phyloP scores from a whole-genome alignment of 108 stramenopile genomes.

The Nitzschia sp. region DNA sequence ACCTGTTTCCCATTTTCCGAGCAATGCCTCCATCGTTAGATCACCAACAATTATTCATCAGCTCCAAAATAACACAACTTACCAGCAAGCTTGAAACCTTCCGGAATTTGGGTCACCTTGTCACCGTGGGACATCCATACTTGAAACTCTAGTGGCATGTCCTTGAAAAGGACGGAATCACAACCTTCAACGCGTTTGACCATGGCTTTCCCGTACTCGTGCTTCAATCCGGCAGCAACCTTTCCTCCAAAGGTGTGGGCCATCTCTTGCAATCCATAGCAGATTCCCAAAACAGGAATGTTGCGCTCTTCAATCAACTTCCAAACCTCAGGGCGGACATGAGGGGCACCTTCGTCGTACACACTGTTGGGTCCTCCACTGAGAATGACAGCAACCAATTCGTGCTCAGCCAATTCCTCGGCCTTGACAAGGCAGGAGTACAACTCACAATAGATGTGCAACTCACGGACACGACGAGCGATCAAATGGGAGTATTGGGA shows the following conservation, averaged over 20 bases:
- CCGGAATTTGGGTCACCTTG: conserved; percentile 83
- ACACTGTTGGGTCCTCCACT: conserved; percentile 93
- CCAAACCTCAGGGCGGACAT: conserved; percentile 93
- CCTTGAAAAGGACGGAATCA: conserved; percentile 70
- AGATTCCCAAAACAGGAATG: conserved; percentile 95
- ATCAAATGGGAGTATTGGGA: conserved; percentile 98
- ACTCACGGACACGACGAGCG: conserved; percentile 95
- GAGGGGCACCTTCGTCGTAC: conserved; percentile 94
- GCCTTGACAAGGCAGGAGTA: conserved; percentile 91
- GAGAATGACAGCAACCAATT: conserved; percentile 90
- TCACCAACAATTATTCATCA: conserved; percentile 1
- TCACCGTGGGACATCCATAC: conserved; percentile 99
- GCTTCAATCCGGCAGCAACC: conserved; percentile 85
- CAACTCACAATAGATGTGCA: conserved; percentile 96
- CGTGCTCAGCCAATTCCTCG: conserved; percentile 72
- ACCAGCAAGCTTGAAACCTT: conserved; percentile 88
- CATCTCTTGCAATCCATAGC: conserved; percentile 96
- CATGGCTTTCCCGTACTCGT: conserved; percentile 95
- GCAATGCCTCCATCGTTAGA: background rate
- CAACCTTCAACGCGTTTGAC: conserved; percentile 70
- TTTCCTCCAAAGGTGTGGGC: conserved; percentile 88
- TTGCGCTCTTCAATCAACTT: conserved; percentile 77
- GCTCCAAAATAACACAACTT: conserved; percentile 19
- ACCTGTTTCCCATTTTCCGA: conserved; percentile 12
- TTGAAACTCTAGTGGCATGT: conserved; percentile 77